Evolutionary conservation across 345 rosid species (phyloP).

Genomic region (Citrus maxima): DNA sequence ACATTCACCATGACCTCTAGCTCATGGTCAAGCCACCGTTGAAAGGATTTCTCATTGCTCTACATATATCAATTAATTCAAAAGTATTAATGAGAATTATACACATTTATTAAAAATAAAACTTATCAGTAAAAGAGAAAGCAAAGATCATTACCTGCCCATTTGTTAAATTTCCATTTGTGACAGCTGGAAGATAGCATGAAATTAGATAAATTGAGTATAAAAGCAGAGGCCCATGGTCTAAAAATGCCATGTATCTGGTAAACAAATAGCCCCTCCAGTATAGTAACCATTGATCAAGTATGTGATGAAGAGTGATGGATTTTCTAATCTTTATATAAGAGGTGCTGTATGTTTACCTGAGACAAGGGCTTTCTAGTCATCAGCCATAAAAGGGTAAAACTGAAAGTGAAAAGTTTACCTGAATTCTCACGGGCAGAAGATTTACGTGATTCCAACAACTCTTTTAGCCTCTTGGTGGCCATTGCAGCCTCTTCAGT

Average conservation of each 20-base stretch:
- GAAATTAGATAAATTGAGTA: constrained; percentile 29
- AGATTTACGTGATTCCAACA: constrained; percentile 94
- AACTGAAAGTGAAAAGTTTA: constrained; percentile 13
- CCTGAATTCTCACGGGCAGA: constrained; percentile 79
- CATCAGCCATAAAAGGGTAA: not conserved
- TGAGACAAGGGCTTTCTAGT: constrained; percentile 7
- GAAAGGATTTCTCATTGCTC: constrained; percentile 91
- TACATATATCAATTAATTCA: constrained; percentile 21
- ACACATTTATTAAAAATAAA: not conserved
- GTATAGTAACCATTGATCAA: constrained; percentile 1
- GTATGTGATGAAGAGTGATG: not conserved
- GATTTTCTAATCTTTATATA: constrained; percentile 1
- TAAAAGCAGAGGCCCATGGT: not conserved
- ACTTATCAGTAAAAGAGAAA: not conserved
- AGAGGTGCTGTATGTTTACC: not conserved
- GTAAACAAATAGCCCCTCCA: constrained; percentile 8
- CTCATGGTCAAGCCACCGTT: constrained; percentile 95
- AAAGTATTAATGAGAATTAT: not conserved
- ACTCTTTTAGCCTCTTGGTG: constrained; percentile 91
- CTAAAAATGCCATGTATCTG: constrained; percentile 1
- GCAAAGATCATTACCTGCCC: constrained; percentile 61
- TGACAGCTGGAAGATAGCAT: constrained; percentile 46
- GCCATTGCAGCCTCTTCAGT: constrained; percentile 99
- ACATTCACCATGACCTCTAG: constrained; percentile 99
- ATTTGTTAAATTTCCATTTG: constrained; percentile 72